Conservation (phyloP, 805 yeast species). For the Saccharomycopsis fodiens region DNA sequence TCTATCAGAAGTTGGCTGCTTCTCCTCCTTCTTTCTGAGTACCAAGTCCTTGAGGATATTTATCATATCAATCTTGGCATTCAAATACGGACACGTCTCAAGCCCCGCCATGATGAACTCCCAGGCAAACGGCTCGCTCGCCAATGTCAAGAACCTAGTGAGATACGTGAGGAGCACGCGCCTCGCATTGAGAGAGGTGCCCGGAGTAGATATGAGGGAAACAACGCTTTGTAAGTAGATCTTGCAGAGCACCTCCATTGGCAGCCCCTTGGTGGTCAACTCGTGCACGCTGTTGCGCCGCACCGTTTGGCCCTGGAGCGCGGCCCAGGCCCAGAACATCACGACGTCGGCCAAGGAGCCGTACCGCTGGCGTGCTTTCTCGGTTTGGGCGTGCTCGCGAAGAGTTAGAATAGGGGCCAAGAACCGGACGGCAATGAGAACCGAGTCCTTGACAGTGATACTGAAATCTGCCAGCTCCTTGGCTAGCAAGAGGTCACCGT, state of each 20-base stretch:
- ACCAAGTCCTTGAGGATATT: constrained; percentile 65
- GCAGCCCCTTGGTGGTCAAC: not conserved
- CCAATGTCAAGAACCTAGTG: constrained; percentile 51
- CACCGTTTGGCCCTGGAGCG: constrained; percentile 21
- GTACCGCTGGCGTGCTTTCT: constrained; percentile 5
- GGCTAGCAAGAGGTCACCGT: not conserved
- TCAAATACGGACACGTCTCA: constrained; percentile 55
- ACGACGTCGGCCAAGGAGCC: constrained; percentile 25
- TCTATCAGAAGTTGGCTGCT: not conserved
- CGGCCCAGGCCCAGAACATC: constrained; percentile 32
- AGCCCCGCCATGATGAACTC: constrained; percentile 58
- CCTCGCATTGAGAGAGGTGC: constrained; percentile 22
- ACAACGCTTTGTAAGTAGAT: constrained; percentile 26
- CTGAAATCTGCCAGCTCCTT: not conserved
- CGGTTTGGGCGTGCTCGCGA: constrained; percentile 3
- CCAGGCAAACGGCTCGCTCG: constrained; percentile 51
- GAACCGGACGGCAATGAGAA: constrained; percentile 36
- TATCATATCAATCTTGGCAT: constrained; percentile 51
- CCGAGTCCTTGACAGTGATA: constrained; percentile 23
- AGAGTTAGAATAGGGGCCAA: constrained; percentile 31
- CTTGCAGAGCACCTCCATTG: constrained; percentile 8
- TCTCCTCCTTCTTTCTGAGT: constrained; percentile 27
- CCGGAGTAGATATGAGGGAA: constrained; percentile 29
- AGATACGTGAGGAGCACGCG: constrained; percentile 48
- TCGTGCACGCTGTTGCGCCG: not conserved